Conservation (phyloP, 495 filamentous ascomycete genomes). For the Aspergillus haitiensis region DNA sequence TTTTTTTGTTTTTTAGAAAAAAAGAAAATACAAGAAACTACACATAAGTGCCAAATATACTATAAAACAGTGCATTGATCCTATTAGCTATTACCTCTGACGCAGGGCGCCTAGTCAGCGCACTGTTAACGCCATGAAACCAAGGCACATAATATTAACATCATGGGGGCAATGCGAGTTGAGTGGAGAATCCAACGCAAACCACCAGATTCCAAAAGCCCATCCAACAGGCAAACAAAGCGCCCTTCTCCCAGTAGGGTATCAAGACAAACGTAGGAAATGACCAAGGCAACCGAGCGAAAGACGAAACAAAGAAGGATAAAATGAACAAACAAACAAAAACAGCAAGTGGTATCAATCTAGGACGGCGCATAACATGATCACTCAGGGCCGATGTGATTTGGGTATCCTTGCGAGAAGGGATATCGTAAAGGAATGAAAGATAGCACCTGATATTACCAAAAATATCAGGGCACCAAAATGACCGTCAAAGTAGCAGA, state of each 20-base stretch:
- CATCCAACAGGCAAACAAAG: conserved; percentile 24
- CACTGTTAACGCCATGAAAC: conserved; percentile 13
- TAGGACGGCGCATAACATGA: conserved; percentile 47
- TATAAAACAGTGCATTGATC: conserved; percentile 24
- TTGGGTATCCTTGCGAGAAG: conserved; percentile 39
- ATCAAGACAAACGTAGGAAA: conserved; percentile 36
- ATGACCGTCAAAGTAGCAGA: conserved; percentile 30
- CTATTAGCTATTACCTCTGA: conserved; percentile 31
- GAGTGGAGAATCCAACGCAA: conserved; percentile 18
- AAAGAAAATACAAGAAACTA: background rate
- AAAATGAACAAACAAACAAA: conserved; percentile 2
- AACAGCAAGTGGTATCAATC: conserved; percentile 55
- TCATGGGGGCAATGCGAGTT: conserved; percentile 22
- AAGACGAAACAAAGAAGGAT: conserved; percentile 24
- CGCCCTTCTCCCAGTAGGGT: conserved; percentile 40
- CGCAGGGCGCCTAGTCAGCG: conserved; percentile 11
- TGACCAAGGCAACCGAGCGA: conserved; percentile 29
- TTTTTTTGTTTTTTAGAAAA: too few relatives aligned
- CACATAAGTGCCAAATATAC: background rate
- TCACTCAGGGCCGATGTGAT: conserved; percentile 31
- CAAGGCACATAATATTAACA: conserved; percentile 16
- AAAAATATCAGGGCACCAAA: conserved; percentile 25
- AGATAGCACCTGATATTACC: conserved; percentile 24
- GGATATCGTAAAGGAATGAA: conserved; percentile 46
- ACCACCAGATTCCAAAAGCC: conserved; percentile 20